Base-by-base conservation (phyloP, 345 rosid species). In the Crucihimalaya himalaica region DNA sequence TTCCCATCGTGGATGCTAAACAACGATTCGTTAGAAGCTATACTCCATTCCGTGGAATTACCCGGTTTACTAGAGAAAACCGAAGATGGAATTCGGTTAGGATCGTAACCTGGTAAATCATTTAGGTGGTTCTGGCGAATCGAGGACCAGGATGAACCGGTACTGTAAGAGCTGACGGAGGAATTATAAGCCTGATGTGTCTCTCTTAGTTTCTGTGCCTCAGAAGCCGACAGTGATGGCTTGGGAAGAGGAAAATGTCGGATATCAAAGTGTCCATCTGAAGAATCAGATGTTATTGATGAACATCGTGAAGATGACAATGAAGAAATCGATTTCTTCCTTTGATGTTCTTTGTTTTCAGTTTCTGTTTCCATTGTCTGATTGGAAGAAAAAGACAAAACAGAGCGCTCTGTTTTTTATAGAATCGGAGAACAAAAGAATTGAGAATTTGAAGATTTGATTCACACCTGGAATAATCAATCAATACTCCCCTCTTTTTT, bases 11-110 rank as follows among this genome's bases (percentile, higher is more conserved):
- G 89, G 75, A 96, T 86, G 60, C 98, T 96, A 34, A 92, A 96
- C 77, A 96, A 74, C 0, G 98, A 92, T 68, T 96, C 98, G 29
- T 87, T 96, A 2, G 99, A 96, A 63, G 98, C 87, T 2, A 79
- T 74, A 15, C 99, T 96, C 99, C 99, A 92, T 0, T 92, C 99
- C 42, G 50, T 31, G 1, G 84, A 77, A 32, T 70, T 81, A 3
- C 78, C 16, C 23, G 91, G 81, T 66, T 78, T 86, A 11, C 52
- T 53, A 4, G 78, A 58, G 35, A 96, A 96, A 68, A 90, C 43
- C 14, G 94, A 63, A 12, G 87, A 73, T 1, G 99, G 96, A 56
- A 96, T 90, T 43, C 99, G 81, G 39, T 79, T 84, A 2, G 89
- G 89, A 61, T 84, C 94, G 18, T 86, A 86, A 6, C 86, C 87